Percentiles rank a stretch among this genome's conserved stretches.
These are phyloP conservation scores for Piper betle DNA, from an alignment of 164 flowering plant genomes.

Conservation along the genomic window DNA sequence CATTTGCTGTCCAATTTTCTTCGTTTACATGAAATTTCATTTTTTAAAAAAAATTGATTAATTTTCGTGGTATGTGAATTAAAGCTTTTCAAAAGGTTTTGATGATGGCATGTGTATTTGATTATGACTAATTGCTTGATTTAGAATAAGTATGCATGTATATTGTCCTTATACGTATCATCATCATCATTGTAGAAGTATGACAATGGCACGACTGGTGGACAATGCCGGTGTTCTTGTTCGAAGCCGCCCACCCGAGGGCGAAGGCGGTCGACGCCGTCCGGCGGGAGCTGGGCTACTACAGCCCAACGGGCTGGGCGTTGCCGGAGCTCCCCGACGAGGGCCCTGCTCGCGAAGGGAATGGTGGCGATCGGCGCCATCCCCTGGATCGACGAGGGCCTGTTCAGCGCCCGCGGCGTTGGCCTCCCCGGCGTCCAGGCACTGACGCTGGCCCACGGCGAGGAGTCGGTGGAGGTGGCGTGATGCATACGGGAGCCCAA, in stretches of 20 bases:
- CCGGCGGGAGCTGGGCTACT: constrained; percentile 60
- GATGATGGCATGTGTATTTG: too few relatives aligned
- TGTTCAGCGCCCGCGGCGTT: constrained; percentile 68
- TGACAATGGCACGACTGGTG: too few relatives aligned
- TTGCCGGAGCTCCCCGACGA: constrained; percentile 38
- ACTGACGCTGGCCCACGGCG: constrained; percentile 55
- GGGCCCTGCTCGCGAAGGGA: constrained; percentile 47
- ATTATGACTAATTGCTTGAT: too few relatives aligned
- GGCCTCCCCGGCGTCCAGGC: constrained; percentile 67
- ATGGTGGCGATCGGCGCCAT: constrained; percentile 48
- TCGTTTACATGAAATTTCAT: too few relatives aligned
- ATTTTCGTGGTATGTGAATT: too few relatives aligned
- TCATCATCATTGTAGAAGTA: too few relatives aligned
- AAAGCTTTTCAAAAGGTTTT: too few relatives aligned
- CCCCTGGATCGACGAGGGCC: constrained; percentile 36
- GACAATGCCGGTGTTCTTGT: constrained; percentile 61
- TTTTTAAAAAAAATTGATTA: too few relatives aligned
- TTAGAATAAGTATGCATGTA: too few relatives aligned
- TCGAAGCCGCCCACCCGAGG: constrained; percentile 52
- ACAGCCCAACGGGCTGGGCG: constrained; percentile 52
- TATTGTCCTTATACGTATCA: too few relatives aligned
- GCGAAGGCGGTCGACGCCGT: constrained; percentile 48
- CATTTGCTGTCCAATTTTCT: too few relatives aligned
- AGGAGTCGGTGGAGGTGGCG: constrained; percentile 53
- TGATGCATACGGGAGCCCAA: constrained; percentile 58